A percentile compares a stretch with the other conserved stretches of the same genome.
These are phyloP conservation scores for Phytophthora megakarya DNA, from an alignment of 352 stramenopile genomes.

Conservation along the genomic window DNA sequence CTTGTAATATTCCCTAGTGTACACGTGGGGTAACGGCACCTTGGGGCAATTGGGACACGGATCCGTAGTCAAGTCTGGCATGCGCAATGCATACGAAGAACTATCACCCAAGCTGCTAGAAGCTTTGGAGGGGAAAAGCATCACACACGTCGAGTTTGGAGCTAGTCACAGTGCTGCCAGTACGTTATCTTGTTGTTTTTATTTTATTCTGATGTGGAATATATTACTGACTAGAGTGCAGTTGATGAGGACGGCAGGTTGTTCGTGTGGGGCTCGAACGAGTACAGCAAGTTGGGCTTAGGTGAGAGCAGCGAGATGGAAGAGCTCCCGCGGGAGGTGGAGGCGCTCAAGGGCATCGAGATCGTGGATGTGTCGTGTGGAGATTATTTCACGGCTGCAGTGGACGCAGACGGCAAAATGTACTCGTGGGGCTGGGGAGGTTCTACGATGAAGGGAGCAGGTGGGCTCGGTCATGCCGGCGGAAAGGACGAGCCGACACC, in stretches of 20 bases:
- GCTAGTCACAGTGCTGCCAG: constrained; percentile 79
- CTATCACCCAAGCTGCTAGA: constrained; percentile 75
- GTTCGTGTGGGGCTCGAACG: constrained; percentile 89
- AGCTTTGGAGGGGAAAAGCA: constrained; percentile 63
- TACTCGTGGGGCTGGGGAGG: constrained; percentile 92
- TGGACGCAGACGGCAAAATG: constrained; percentile 86
- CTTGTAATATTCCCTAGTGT: constrained; percentile 44
- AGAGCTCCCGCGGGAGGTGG: constrained; percentile 59
- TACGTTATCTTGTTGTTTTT: constrained; percentile 39
- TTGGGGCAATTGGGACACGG: constrained; percentile 86
- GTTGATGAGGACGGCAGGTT: constrained; percentile 73
- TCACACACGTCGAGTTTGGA: constrained; percentile 76
- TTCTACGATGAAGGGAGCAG: constrained; percentile 81
- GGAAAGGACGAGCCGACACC: constrained; percentile 78
- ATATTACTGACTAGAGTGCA: constrained; percentile 27
- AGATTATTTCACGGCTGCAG: constrained; percentile 85
- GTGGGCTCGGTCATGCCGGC: constrained; percentile 73
- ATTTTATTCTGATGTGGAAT: constrained; percentile 5
- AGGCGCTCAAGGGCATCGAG: constrained; percentile 67
- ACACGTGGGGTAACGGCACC: constrained; percentile 86
- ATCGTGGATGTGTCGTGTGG: constrained; percentile 87
- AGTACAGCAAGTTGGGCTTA: constrained; percentile 87
- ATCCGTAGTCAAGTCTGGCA: constrained; percentile 80
- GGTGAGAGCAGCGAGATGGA: constrained; percentile 58
- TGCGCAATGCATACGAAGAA: constrained; percentile 87